These are phyloP conservation scores for Aspergillus quadrilineatus DNA, from an alignment of 2,329 filamentous ascomycete genomes.

Conservation along the genomic window DNA sequence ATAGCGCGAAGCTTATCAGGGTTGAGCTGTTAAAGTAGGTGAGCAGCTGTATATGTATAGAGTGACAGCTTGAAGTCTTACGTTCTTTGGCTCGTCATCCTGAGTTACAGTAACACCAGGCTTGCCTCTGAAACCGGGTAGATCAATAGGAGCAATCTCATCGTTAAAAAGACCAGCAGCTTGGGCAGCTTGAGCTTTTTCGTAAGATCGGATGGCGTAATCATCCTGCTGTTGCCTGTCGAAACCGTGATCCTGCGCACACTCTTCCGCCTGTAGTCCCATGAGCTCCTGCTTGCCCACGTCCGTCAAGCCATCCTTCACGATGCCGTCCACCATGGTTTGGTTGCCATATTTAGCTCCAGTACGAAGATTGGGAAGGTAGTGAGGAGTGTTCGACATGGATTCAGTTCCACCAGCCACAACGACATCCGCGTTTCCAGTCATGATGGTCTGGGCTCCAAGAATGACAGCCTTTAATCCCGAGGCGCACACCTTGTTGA, in stretches of 20 bases:
- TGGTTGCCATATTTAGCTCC: slow-evolving; percentile 95
- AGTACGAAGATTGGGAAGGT: slow-evolving; percentile 80
- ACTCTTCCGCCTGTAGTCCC: slow-evolving; percentile 91
- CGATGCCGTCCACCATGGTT: slow-evolving; percentile 81
- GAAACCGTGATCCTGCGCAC: slow-evolving; percentile 78
- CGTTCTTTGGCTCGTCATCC: slow-evolving; percentile 96
- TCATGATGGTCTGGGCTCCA: slow-evolving; percentile 95
- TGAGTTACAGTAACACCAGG: slow-evolving; percentile 74
- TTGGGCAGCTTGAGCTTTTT: slow-evolving; percentile 85
- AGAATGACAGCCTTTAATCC: slow-evolving; percentile 92
- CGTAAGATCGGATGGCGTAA: slow-evolving; percentile 92
- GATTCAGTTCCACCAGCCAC: slow-evolving; percentile 95
- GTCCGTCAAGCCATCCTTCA: slow-evolving; percentile 93
- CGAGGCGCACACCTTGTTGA: slow-evolving; percentile 99
- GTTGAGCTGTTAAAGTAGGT: slow-evolving; percentile 57
- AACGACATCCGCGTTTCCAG: slow-evolving; percentile 86
- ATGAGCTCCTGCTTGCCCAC: slow-evolving; percentile 92
- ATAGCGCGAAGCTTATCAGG: slow-evolving; percentile 79
- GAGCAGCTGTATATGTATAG: neutral
- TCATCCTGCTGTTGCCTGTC: slow-evolving; percentile 85
- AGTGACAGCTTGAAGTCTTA: slow-evolving; percentile 34
- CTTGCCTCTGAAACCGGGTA: slow-evolving; percentile 87
- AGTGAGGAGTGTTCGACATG: slow-evolving; percentile 98
- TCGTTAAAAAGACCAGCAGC: slow-evolving; percentile 75
- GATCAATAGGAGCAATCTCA: slow-evolving; percentile 88